Base-by-base conservation (phyloP, 2,329 filamentous ascomycete genomes). In the Aspergillus flavus region DNA sequence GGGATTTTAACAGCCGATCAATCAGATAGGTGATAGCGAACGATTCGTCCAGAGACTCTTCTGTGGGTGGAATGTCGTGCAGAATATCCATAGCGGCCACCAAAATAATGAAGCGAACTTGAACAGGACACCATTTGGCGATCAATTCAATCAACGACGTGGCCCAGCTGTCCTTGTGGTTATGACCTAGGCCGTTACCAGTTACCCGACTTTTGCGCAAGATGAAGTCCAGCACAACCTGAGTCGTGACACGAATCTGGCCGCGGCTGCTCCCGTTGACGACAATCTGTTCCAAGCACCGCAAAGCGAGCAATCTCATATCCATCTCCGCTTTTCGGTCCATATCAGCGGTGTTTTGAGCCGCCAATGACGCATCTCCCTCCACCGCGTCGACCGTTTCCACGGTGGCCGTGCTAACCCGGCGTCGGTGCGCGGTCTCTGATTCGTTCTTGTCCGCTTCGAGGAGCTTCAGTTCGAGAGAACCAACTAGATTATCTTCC, bases 291-390 rank as follows among this genome's bases (percentile, higher is more conserved):
- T 94, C 92, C 61, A 99, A 81, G 73, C 93, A 96, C 71, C 93
- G 90, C 70, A 97, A 84, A 5, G 95, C 94, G 66, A 96, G 82
- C 9, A 96, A 83, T 32, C 91, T 91, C 19, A 93, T 93, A 73
- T 96, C 91, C 79, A 97, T 90, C 78, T 98, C 94, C 1, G 93
- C 94, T 64, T 95, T 82, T 75, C 90, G 92, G 78, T 98, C 95
- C 30, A 93, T 93, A 73, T 97, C 94, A 28, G 90, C 90, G 0
- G 92, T 91, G 0, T 92, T 93, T 60, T 90, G 92, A 1, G 91
- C 86, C 28, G 91, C 91, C 12, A 84, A 77, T 12, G 85, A 81
- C 57, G 87, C 85, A 50, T 91, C 85, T 65, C 91, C 91, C 6
- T 88, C 85, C 48, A 89, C 87, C 0, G 88, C 89, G 54, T 92